phyloP scores from a whole-genome alignment of 2,329 filamentous ascomycete genomes.

The Bipolaris oryzae region DNA sequence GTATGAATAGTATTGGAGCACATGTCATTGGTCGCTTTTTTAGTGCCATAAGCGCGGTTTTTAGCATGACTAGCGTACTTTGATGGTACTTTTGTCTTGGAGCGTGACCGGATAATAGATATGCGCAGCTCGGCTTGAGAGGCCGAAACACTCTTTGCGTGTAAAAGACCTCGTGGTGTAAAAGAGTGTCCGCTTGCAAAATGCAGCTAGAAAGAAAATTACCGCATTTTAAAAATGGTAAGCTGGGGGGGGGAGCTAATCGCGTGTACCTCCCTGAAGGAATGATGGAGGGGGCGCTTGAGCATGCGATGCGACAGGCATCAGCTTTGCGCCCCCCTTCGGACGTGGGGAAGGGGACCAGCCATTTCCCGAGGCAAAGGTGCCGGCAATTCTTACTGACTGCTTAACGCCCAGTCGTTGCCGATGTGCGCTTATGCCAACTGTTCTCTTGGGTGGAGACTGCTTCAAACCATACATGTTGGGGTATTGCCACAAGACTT shows the following conservation, averaged over 20 bases:
- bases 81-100: too few species aligned
- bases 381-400: conserved; percentile 20
- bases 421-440: conserved; percentile 4
- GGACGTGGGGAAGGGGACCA: conserved; percentile 21
- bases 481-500: background rate
- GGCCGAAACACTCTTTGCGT: too few species aligned
- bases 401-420: conserved; percentile 1
- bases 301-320: conserved; percentile 16
- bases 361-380: conserved; percentile 16
- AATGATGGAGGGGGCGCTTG: conserved; percentile 4
- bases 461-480: background rate
- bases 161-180: conserved; percentile 7
- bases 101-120: too few species aligned
- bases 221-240: background rate
- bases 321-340: conserved; percentile 7
- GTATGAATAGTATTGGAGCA: background rate
- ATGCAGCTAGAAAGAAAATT: background rate
- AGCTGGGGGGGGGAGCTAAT: background rate
- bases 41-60: background rate
- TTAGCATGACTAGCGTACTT: too few species aligned
- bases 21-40: background rate
- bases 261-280: conserved; percentile 1
- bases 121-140: too few species aligned
- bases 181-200: background rate
- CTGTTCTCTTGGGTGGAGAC: conserved; percentile 1